Base-by-base conservation (phyloP, 805 yeast genomes). In the Saccharomyces paradoxus region DNA sequence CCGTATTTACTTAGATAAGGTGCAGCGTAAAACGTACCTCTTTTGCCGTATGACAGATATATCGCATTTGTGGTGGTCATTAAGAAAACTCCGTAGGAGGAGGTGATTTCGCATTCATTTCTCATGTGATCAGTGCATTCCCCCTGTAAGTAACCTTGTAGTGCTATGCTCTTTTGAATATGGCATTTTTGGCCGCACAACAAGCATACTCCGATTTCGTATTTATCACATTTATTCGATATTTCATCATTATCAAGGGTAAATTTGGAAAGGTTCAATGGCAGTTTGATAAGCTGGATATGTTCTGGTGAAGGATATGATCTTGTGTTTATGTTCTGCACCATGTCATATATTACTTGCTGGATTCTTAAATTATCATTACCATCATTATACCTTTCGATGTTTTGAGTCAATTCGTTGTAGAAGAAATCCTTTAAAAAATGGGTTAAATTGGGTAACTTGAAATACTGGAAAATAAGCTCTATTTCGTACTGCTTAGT, bases 1-100 rank as follows among this genome's bases (percentile, higher is more conserved):
- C 97, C 97, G 67, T 89, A 96, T 37, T 77, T 77, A 66, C 91
- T 96, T 37, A 88, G 71, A 65, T 84, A 92, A 0, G 98, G 98
- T 2, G 95, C 86, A 32, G 82, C 83, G 56, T 81, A 77, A 67
- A 92, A 92, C 0, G 96, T 82, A 0, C 99, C 99, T 53, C 70
- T 56, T 41, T 86, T 84, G 7, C 84, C 86, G 51, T 81, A 82
- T 55, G 86, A 80, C 49, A 92, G 37, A 48, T 64, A 65, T 10
- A 68, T 54, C 51, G 79, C 54, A 51, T 66, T 67, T 48, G 63
- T 63, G 48, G 60, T 54, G 9, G 58, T 51, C 52, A 69, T 49
- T 17, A 69, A 55, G 53, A 68, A 67, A 21, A 63, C 58, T 13
- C 68, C 69, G 53, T 58, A 64, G 2, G 59, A 53, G 5, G 65